These are phyloP conservation scores for Yamadazyma membranifaciens DNA, from an alignment of 1,139 yeast species.

Conservation along the genomic window DNA sequence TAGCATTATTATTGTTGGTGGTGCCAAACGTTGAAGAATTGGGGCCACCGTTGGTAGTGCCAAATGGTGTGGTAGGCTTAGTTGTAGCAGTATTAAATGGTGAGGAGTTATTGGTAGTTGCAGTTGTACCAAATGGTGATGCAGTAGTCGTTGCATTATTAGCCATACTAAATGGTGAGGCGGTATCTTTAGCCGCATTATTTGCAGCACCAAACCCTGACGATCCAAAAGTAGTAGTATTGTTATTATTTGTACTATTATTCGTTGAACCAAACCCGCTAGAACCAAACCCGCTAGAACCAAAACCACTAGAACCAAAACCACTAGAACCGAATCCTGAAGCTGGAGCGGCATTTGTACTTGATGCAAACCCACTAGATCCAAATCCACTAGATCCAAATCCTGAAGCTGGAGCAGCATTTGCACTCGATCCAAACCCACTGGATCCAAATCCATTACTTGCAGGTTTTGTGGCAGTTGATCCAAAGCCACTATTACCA, in stretches of 20 bases:
- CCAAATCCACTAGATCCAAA: conserved; percentile 14
- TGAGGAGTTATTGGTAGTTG: conserved; percentile 8
- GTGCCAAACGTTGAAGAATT: neutral
- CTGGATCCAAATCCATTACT: conserved; percentile 8
- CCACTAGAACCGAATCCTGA: conserved; percentile 10
- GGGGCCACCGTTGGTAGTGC: neutral
- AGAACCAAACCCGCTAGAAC: conserved; percentile 11
- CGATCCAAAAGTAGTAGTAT: conserved; percentile 10
- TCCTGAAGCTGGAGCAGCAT: conserved; percentile 5
- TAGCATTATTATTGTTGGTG: neutral
- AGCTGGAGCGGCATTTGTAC: neutral
- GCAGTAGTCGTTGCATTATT: conserved; percentile 7
- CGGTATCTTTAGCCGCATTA: no score
- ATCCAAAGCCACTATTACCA: conserved; percentile 13
- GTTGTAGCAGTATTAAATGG: conserved; percentile 16
- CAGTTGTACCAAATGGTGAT: conserved; percentile 14
- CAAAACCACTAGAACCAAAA: conserved; percentile 19
- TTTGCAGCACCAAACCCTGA: conserved; percentile 5
- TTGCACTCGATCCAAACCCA: conserved; percentile 8
- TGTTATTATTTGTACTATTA: no score
- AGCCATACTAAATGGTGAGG: conserved; percentile 11
- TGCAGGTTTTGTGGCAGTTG: conserved; percentile 3
- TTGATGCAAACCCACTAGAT: conserved; percentile 9
- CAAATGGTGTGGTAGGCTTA: conserved; percentile 2
- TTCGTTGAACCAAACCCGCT: conserved; percentile 7